phyloP scores from a whole-genome alignment of 495 filamentous ascomycete genomes.

The Xylaria curta region DNA sequence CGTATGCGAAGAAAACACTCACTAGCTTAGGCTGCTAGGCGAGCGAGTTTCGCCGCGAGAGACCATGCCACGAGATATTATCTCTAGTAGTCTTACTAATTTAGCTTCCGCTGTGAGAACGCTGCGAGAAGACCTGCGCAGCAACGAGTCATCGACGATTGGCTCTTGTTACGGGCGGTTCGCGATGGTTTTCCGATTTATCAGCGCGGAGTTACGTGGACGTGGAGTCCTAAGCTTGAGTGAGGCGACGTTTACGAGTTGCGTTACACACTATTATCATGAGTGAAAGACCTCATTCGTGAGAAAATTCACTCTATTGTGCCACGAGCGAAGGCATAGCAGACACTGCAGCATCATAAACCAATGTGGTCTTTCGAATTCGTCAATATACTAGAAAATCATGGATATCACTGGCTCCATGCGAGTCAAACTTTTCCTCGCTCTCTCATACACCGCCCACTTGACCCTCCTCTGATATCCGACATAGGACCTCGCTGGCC shows the following conservation, averaged over 20 bases:
- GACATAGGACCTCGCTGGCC: neutral
- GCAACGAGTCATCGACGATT: constrained; percentile 17
- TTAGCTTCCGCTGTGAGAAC: constrained; percentile 7
- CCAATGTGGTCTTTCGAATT: neutral
- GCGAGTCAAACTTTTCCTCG: constrained; percentile 13
- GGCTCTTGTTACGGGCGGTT: neutral
- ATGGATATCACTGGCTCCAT: constrained; percentile 21
- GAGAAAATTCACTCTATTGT: neutral
- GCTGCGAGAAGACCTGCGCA: neutral
- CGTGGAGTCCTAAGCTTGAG: neutral
- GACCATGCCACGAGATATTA: neutral
- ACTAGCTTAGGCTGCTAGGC: neutral
- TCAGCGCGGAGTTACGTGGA: neutral
- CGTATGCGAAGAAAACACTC: neutral
- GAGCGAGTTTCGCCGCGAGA: neutral
- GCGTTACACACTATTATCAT: constrained; percentile 2
- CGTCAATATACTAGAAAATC: neutral
- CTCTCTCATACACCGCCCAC: neutral
- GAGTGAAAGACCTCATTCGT: neutral
- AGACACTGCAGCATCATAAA: constrained; percentile 3
- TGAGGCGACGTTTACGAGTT: neutral
- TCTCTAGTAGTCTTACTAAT: neutral
- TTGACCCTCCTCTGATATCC: neutral
- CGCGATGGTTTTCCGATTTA: neutral
- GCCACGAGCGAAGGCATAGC: neutral